These are phyloP conservation scores for Ogataea salicorniae DNA, from an alignment of 805 yeast genomes.

Conservation along the genomic window DNA sequence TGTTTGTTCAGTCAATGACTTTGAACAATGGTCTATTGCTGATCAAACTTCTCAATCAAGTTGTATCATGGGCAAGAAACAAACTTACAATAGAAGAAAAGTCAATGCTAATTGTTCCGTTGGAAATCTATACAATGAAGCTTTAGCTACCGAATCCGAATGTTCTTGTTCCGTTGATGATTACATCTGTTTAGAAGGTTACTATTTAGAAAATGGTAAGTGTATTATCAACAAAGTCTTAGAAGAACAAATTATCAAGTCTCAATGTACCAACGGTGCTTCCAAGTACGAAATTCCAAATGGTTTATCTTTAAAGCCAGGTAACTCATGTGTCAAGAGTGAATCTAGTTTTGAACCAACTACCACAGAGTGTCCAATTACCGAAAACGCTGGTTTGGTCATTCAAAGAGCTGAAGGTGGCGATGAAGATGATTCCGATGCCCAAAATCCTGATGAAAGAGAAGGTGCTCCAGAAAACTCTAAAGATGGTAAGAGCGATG, in stretches of 20 bases:
- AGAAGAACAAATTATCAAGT: constrained; percentile 3
- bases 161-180: constrained; percentile 55
- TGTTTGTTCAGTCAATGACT: constrained; percentile 36
- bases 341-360: background rate
- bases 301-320: constrained; percentile 8
- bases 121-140: constrained; percentile 33
- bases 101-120: constrained; percentile 52
- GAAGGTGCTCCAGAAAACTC: constrained; percentile 32
- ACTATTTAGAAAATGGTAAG: constrained; percentile 29
- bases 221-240: constrained; percentile 35
- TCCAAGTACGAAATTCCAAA: constrained; percentile 9
- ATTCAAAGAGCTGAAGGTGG: constrained; percentile 5
- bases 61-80: constrained; percentile 61
- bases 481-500: constrained; percentile 32
- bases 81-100: constrained; percentile 52
- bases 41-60: background rate
- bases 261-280: constrained; percentile 12
- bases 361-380: constrained; percentile 6
- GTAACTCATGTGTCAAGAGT: constrained; percentile 1
- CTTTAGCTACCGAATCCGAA: constrained; percentile 34
- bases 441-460: constrained; percentile 28
- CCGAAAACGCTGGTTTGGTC: constrained; percentile 1
- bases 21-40: constrained; percentile 45
- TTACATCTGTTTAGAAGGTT: constrained; percentile 57
- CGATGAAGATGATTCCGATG: constrained; percentile 12